Base-by-base conservation (phyloP, 805 yeast species). In the Kluyveromyces starmeri region DNA sequence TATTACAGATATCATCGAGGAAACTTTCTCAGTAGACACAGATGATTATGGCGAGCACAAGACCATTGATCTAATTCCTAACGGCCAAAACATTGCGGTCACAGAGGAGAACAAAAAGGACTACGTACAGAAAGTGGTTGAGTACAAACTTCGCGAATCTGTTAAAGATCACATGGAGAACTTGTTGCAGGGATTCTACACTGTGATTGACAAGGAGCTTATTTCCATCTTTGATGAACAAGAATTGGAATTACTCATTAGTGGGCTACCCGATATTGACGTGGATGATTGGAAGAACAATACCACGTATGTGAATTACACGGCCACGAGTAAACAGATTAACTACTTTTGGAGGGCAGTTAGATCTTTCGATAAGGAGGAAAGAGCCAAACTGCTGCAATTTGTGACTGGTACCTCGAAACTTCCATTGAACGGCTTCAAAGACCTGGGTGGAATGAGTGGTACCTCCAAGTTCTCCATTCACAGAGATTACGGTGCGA, bases 341-440 rank as follows among this genome's bases (percentile, higher is more conserved):
- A 86, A 81, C 51, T 89, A 96, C 83, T 92, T 92, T 62, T 92
- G 99, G 99, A 70, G 96, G 53, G 95, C 96, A 1, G 96, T 92
- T 10, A 75, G 85, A 48, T 83, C 96, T 1, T 92, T 92, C 61
- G 96, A 85, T 50, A 73, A 72, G 12, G 98, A 92, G 55, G 96
- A 92, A 53, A 70, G 95, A 32, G 99, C 98, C 7, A 88, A 86
- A 53, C 62, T 92, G 44, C 64, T 92, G 39, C 99, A 92, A 55
- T 92, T 92, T 65, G 89, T 94, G 1, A 92, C 99, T 0, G 99
- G 99, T 40, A 89, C 99, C 0, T 79, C 94, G 42, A 86, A 88
- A 58, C 97, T 92, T 7, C 98, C 99, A 16, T 67, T 88, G 42
- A 82, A 83, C 50, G 99, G 99, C 2, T 92, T 92, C 55, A 80